Percentiles rank a stretch among this genome's conserved stretches.
These are phyloP conservation scores for Nitzschia sp. DNA, from an alignment of 108 stramenopile genomes.

Conservation along the genomic window DNA sequence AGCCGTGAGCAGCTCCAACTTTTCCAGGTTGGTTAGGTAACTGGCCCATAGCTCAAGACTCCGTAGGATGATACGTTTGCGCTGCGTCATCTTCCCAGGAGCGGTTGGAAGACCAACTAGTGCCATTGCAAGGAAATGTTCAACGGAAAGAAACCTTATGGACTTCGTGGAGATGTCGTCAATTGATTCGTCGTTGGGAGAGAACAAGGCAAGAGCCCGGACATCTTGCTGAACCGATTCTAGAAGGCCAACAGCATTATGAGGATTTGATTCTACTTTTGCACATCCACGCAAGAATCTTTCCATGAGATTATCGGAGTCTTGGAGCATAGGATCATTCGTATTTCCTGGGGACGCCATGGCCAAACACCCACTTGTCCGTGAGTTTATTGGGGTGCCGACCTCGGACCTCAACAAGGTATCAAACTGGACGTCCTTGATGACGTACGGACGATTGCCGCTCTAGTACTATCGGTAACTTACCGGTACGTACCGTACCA, in stretches of 20 bases:
- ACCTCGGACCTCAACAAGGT: too few relatives aligned
- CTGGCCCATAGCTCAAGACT: slow-evolving; percentile 51
- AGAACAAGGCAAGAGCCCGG: slow-evolving; percentile 45
- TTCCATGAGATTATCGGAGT: slow-evolving; percentile 13
- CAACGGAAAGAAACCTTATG: slow-evolving; percentile 55
- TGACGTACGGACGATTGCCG: too few relatives aligned
- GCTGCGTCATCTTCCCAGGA: slow-evolving; percentile 28
- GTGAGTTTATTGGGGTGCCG: too few relatives aligned
- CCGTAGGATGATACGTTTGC: slow-evolving; percentile 46
- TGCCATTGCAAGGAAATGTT: slow-evolving; percentile 68
- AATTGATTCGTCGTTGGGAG: slow-evolving; percentile 58
- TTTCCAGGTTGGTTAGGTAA: slow-evolving; percentile 57
- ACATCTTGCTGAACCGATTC: slow-evolving; percentile 44
- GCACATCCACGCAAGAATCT: slow-evolving; percentile 5
- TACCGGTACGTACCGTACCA: too few relatives aligned
- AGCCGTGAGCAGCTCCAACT: slow-evolving; percentile 45
- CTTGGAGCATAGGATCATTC: too few relatives aligned
- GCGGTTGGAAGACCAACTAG: slow-evolving; percentile 44
- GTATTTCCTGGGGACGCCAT: too few relatives aligned
- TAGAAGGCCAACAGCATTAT: slow-evolving; percentile 29
- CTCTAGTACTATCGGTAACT: too few relatives aligned
- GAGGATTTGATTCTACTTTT: slow-evolving; percentile 13
- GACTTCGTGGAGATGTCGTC: slow-evolving; percentile 71
- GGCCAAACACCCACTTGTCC: too few relatives aligned
- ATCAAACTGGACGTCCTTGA: too few relatives aligned